Conservation (phyloP, 164 flowering plant genomes). For the Echeveria elegans region DNA sequence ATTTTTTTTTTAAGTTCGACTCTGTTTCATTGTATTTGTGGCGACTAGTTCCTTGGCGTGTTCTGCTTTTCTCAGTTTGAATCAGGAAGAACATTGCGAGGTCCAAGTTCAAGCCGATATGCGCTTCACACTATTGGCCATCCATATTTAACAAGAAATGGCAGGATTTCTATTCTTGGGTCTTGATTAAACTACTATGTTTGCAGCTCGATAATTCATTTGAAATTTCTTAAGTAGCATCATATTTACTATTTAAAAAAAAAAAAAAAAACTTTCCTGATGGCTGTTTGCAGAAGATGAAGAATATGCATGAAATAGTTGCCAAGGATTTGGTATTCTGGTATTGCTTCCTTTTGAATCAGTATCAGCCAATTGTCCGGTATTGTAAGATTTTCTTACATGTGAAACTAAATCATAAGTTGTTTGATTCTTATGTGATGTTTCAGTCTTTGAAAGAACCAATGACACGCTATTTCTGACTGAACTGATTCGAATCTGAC, state of each 20-base stretch:
- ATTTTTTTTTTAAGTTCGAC: no score
- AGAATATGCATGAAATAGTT: constrained; percentile 69
- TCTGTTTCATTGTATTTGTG: no score
- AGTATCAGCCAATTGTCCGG: background rate
- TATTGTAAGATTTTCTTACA: background rate
- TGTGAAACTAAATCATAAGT: background rate
- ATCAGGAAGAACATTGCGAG: constrained; percentile 12
- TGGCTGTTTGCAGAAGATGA: constrained; percentile 53
- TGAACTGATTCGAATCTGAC: constrained; percentile 86
- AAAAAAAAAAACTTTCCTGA: no score
- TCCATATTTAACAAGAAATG: constrained; percentile 44
- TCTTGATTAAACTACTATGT: no score
- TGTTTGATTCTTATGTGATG: constrained; percentile 13
- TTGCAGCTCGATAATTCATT: no score
- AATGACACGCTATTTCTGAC: constrained; percentile 86
- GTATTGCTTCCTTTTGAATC: constrained; percentile 25
- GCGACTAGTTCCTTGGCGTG: no score
- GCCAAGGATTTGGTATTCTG: constrained; percentile 90
- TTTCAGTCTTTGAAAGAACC: constrained; percentile 86
- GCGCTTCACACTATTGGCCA: constrained; percentile 31
- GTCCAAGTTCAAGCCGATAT: constrained; percentile 14
- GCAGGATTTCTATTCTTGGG: constrained; percentile 17
- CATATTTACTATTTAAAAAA: no score
- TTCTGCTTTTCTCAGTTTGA: constrained; percentile 13
- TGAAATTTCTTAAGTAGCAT: no score